phyloP scores from a whole-genome alignment of 1,284 basidiomycete species.

The Phylloporus sp. region DNA sequence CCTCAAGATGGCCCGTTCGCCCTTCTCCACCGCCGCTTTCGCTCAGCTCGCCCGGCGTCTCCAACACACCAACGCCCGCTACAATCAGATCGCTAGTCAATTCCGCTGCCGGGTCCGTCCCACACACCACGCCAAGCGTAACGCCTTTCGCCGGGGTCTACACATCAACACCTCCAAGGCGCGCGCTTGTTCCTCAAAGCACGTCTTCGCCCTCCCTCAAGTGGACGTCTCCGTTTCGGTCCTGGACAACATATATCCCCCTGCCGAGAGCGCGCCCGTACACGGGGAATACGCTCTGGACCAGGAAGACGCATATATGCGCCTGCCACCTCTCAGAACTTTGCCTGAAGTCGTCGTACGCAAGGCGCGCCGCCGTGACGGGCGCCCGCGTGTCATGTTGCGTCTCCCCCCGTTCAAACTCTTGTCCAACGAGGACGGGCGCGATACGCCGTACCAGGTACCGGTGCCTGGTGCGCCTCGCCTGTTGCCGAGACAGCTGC shows the following conservation, averaged over 20 bases:
- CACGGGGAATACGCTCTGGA: not conserved
- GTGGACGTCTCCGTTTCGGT: constrained; percentile 45
- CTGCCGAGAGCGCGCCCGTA: no score
- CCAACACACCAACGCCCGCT: constrained; percentile 46
- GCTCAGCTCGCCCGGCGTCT: constrained; percentile 45
- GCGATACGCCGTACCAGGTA: not conserved
- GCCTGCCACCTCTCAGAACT: constrained; percentile 1
- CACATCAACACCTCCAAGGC: constrained; percentile 48
- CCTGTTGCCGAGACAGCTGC: constrained; percentile 29
- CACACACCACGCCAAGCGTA: constrained; percentile 48
- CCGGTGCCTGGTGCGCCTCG: constrained; percentile 28
- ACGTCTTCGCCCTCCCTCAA: constrained; percentile 45
- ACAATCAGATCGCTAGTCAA: constrained; percentile 40
- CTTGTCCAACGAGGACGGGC: not conserved
- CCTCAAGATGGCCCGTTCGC: constrained; percentile 23
- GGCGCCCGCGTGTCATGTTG: constrained; percentile 11
- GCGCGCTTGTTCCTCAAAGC: constrained; percentile 38
- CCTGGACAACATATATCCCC: not conserved
- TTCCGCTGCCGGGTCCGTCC: constrained; percentile 37
- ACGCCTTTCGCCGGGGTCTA: constrained; percentile 47
- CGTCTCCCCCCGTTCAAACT: constrained; percentile 26
- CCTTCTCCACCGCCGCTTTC: constrained; percentile 31
- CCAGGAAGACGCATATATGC: constrained; percentile 13
- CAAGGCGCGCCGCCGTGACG: constrained; percentile 1
- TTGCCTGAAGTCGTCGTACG: constrained; percentile 13